A percentile compares a stretch with the other conserved stretches of the same genome.
phyloP scores from a whole-genome alignment of 176 grass and related monocot genomes.

The Raddia distichophylla region DNA sequence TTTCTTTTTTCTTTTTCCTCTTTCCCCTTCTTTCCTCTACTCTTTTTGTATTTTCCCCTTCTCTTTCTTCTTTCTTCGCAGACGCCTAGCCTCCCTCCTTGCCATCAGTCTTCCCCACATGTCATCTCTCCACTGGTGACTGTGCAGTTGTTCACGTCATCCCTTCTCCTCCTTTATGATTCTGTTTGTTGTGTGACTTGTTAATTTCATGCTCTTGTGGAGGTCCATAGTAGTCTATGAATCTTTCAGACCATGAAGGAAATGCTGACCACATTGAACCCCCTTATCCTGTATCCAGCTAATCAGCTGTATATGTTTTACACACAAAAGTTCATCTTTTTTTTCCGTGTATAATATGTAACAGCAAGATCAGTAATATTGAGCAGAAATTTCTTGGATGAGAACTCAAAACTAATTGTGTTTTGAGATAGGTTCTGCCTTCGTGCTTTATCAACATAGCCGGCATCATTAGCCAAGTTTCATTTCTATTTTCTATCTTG shows the following conservation, averaged over 20 bases:
- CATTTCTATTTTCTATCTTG: conserved; percentile 13
- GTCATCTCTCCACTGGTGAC: too few relatives aligned
- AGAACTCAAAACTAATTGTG: conserved; percentile 7
- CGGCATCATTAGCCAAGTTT: conserved; percentile 8
- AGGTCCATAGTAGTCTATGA: background rate
- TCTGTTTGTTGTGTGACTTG: background rate
- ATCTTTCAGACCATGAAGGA: background rate
- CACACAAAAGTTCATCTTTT: background rate
- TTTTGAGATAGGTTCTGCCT: conserved; percentile 15
- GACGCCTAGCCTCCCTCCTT: too few relatives aligned
- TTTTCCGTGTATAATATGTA: conserved; percentile 17
- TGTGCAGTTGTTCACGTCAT: too few relatives aligned
- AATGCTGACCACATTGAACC: background rate
- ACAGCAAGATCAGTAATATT: background rate
- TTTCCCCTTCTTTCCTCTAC: too few relatives aligned
- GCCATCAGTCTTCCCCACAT: too few relatives aligned
- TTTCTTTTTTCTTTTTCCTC: too few relatives aligned
- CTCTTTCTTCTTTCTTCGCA: too few relatives aligned
- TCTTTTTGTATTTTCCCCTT: too few relatives aligned
- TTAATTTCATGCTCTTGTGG: background rate
- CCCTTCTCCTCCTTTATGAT: too few relatives aligned
- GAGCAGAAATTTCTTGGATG: background rate
- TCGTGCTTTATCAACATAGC: background rate
- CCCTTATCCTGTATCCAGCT: background rate
- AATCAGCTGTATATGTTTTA: background rate